Conservation (phyloP, 768 basidiomycete genomes). For the Trametes cubensis region DNA sequence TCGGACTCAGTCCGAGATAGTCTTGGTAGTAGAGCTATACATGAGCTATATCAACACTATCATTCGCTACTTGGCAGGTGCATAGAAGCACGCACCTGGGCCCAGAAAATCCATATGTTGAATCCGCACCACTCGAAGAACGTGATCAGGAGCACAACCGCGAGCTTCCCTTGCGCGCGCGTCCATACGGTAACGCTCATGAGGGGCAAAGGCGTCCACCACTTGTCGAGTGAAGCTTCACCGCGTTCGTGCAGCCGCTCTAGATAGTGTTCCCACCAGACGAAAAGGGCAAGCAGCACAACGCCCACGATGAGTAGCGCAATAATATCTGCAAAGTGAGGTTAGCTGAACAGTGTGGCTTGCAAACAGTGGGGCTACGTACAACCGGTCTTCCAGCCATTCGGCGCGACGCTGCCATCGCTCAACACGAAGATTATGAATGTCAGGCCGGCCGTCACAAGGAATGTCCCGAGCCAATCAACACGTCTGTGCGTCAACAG, state of each 20-base stretch:
- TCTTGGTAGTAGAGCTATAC: constrained; percentile 72
- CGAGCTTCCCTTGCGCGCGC: constrained; percentile 62
- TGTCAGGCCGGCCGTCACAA: constrained; percentile 67
- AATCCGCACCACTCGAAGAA: constrained; percentile 68
- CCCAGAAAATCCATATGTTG: constrained; percentile 56
- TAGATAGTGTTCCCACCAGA: constrained; percentile 67
- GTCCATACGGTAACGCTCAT: constrained; percentile 67
- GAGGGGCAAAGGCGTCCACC: constrained; percentile 57
- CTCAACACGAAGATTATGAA: constrained; percentile 75
- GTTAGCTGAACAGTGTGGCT: no score
- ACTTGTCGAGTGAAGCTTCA: not conserved
- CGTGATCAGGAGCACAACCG: constrained; percentile 62
- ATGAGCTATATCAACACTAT: not conserved
- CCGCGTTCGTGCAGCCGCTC: constrained; percentile 40
- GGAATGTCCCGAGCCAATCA: constrained; percentile 76
- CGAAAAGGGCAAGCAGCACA: constrained; percentile 55
- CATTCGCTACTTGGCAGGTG: not conserved
- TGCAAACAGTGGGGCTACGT: constrained; percentile 26
- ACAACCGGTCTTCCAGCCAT: constrained; percentile 66
- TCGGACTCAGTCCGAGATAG: constrained; percentile 54
- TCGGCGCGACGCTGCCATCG: constrained; percentile 59
- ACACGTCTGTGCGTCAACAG: constrained; percentile 43
- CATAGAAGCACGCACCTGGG: constrained; percentile 32
- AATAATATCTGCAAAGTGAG: constrained; percentile 59
- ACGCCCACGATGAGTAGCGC: constrained; percentile 65